A percentile compares a stretch with the other conserved stretches of the same genome.
Conservation (phyloP, 345 rosid genomes). For the Brassica napus region Da-Ae NC_063444.1:43290501-43291000, state of each 20-base stretch:
- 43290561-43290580: too few species aligned
- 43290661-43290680: conserved; percentile 2
- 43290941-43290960: background rate
- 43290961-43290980: conserved; percentile 7
- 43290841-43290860: conserved; percentile 64
- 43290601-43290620: too few species aligned
- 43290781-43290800: conserved; percentile 92
- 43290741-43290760: conserved; percentile 93
- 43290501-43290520: background rate
- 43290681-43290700: background rate
- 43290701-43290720: background rate
- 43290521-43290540: too few species aligned
- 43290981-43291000: background rate
- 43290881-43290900: background rate
- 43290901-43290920: too few species aligned
- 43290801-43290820: conserved; percentile 84
- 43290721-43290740: conserved; percentile 59
- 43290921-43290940: too few species aligned
- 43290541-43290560: too few species aligned
- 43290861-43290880: conserved; percentile 2
- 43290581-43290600: too few species aligned
- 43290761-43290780: conserved; percentile 98
- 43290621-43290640: too few species aligned
- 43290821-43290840: conserved; percentile 87
- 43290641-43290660: background rate